phyloP scores from a whole-genome alignment of 2,329 filamentous ascomycete species.

The Fusarium pseudoanthophilum region DNA sequence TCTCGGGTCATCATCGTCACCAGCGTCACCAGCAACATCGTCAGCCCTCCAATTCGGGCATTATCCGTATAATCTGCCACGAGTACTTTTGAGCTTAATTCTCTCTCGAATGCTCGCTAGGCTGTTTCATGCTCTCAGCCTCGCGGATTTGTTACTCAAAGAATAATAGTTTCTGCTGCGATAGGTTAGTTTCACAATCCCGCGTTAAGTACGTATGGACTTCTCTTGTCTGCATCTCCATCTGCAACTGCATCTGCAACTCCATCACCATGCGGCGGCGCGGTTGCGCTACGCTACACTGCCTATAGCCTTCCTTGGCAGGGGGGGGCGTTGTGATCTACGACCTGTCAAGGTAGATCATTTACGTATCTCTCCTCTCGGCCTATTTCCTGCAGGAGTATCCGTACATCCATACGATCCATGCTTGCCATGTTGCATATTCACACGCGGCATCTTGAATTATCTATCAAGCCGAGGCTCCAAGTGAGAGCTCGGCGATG shows the following conservation, averaged over 20 bases:
- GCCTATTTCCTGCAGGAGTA: slow-evolving; percentile 10
- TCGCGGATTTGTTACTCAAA: slow-evolving; percentile 22
- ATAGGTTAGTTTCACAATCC: slow-evolving; percentile 34
- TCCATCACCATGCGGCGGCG: slow-evolving; percentile 20
- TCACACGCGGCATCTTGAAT: slow-evolving; percentile 29
- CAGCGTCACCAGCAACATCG: slow-evolving; percentile 15
- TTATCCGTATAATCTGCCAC: slow-evolving; percentile 29
- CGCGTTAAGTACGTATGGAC: not conserved
- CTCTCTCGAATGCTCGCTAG: slow-evolving; percentile 8
- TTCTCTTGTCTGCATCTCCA: slow-evolving; percentile 34
- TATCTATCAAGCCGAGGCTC: slow-evolving; percentile 37
- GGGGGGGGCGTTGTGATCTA: slow-evolving; percentile 32
- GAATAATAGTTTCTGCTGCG: slow-evolving; percentile 5
- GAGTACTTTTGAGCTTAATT: slow-evolving; percentile 9
- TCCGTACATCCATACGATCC: not conserved
- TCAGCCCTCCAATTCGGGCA: slow-evolving; percentile 35
- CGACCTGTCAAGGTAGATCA: slow-evolving; percentile 28
- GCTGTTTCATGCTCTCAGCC: slow-evolving; percentile 17
- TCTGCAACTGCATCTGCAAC: slow-evolving; percentile 31
- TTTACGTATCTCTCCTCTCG: not conserved
- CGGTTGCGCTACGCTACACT: slow-evolving; percentile 1
- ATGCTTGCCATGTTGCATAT: slow-evolving; percentile 11
- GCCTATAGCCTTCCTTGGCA: slow-evolving; percentile 26
- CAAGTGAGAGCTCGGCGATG: slow-evolving; percentile 15
- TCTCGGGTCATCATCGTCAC: slow-evolving; percentile 11